Percentiles rank a stretch among this genome's conserved stretches.
These are phyloP conservation scores for Euphorbia pulcherrima DNA, from an alignment of 345 rosid genomes.

Conservation along the genomic window DNA sequence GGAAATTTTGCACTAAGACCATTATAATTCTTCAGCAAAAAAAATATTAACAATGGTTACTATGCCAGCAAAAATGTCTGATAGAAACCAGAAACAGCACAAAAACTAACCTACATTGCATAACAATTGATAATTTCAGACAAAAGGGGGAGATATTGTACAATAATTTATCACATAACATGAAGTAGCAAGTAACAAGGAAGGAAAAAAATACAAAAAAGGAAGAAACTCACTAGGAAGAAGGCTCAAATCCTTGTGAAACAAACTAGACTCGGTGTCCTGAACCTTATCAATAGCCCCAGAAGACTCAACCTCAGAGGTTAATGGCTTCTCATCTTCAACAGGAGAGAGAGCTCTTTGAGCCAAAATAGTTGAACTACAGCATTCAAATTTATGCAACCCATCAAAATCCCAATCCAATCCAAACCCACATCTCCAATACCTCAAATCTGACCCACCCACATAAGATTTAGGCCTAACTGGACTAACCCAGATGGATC, in stretches of 20 bases:
- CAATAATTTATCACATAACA: constrained; percentile 7
- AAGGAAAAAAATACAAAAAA: neutral
- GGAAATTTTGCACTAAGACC: constrained; percentile 2
- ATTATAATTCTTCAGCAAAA: neutral
- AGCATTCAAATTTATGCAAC: constrained; percentile 43
- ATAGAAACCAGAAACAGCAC: constrained; percentile 6
- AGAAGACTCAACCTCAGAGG: constrained; percentile 42
- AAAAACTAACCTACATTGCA: constrained; percentile 18
- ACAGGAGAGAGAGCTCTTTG: constrained; percentile 51
- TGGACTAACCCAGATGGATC: constrained; percentile 51
- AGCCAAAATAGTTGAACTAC: constrained; percentile 33
- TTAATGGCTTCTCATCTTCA: constrained; percentile 52
- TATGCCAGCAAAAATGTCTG: constrained; percentile 3
- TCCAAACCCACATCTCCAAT: constrained; percentile 33
- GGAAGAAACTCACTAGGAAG: constrained; percentile 74
- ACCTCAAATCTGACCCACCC: constrained; percentile 33
- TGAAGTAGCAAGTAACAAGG: neutral
- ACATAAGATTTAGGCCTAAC: constrained; percentile 30
- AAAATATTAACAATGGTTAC: neutral
- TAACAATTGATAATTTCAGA: constrained; percentile 11
- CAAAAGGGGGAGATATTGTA: neutral
- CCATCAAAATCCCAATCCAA: constrained; percentile 23
- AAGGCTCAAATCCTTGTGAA: constrained; percentile 69
- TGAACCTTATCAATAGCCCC: constrained; percentile 34
- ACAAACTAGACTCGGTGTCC: constrained; percentile 29